Evolutionary conservation across 2,329 filamentous ascomycete genomes (phyloP).

Genomic region (Colletotrichum incanum): DNA sequence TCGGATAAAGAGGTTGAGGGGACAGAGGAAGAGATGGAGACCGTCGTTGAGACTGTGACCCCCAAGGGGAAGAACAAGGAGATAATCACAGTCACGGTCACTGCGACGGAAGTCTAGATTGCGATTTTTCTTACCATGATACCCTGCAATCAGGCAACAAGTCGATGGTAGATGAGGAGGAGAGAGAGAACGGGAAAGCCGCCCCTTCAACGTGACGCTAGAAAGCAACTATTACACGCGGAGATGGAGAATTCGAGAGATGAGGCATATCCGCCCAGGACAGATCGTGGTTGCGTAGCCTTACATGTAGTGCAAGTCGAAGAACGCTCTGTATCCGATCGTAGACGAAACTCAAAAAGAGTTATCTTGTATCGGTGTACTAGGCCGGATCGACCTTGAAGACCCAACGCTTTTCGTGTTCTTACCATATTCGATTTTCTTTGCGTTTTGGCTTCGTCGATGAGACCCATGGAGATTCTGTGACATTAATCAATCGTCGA

Average conservation of each 20-base stretch:
- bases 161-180: neutral
- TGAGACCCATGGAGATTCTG: too few species aligned
- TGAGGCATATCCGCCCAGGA: slow-evolving; percentile 9
- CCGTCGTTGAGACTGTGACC: slow-evolving; percentile 23
- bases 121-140: slow-evolving; percentile 41
- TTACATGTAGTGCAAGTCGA: neutral
- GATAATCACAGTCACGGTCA: slow-evolving; percentile 40
- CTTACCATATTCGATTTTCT: slow-evolving; percentile 28
- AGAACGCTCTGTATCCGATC: too few species aligned
- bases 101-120: slow-evolving; percentile 33
- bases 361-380: slow-evolving; percentile 5
- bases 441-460: neutral
- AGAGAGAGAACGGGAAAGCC: slow-evolving; percentile 19
- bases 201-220: slow-evolving; percentile 45
- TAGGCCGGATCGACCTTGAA: slow-evolving; percentile 1
- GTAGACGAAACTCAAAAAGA: slow-evolving; percentile 24
- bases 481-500: neutral
- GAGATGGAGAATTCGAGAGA: slow-evolving; percentile 10
- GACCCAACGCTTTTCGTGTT: neutral
- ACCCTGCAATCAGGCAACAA: slow-evolving; percentile 35
- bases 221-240: slow-evolving; percentile 25
- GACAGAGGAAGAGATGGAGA: slow-evolving; percentile 23
- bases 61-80: slow-evolving; percentile 22
- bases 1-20: slow-evolving; percentile 19
- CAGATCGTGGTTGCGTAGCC: slow-evolving; percentile 1